Evolutionary conservation across 805 yeast genomes (phyloP), one percentile per base, ranked within the genome.

Genomic region (Millerozyma acaciae): DNA sequence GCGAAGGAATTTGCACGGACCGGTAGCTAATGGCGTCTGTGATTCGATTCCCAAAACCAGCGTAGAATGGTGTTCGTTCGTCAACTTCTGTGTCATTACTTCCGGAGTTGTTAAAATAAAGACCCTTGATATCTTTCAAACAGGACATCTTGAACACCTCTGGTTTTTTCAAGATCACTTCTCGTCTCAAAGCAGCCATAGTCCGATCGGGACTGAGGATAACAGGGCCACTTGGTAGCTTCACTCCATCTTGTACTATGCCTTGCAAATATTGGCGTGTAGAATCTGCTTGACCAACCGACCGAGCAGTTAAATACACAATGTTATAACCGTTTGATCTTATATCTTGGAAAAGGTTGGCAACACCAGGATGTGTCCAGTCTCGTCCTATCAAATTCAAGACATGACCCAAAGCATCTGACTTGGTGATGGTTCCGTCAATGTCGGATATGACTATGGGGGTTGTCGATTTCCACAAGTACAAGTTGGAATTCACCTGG

Each of bases 121-220:
- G 65, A 28, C 80, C 73, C 49, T 78, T 77, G 39, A 93, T 80
- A 62, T 93, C 98, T 34, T 81, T 78, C 40, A 93, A 65, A 58
- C 97, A 90, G 1, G 98, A 95, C 89, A 93, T 93, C 51, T 93
- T 93, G 69, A 93, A 93, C n/a, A 93, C 93, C 58, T 93, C 97
- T 0, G 98, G 98, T 53, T 90, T 90, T 45, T 89, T 86, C 51
- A 90, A 62, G 28, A 93, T 90, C 17, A 93, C 94, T 54, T 93
- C 98, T 42, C 98, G 72, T 47, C 76, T 75, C 34, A 93, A 63
- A 0, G 98, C 98, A 3, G 97, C 97, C 66, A 93, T 86, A 0
- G 97, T 90, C 47, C 98, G 62, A 60, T 93, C 98, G 0, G 98
- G 98, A 21, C 95, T 84, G 32, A 93, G 63, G 26, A 93, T 87